Percentiles rank a stretch among this genome's conserved stretches.
phyloP scores from a whole-genome alignment of 1,284 basidiomycete genomes.

The Sporisorium sorghi region DNA sequence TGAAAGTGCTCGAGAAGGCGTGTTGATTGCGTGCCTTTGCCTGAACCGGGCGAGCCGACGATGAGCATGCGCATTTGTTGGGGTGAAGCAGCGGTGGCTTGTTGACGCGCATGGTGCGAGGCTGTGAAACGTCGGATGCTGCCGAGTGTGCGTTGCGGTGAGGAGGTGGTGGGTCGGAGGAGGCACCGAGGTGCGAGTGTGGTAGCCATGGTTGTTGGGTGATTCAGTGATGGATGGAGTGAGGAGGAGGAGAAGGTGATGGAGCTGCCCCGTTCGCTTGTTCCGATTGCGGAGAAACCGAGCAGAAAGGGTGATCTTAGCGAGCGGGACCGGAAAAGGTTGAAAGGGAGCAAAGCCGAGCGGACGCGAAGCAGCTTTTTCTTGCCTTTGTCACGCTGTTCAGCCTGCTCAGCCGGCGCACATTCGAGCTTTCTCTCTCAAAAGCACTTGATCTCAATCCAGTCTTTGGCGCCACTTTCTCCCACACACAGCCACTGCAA shows the following conservation, averaged over 20 bases:
- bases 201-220: conserved; percentile 17
- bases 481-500: too few species aligned
- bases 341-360: too few species aligned
- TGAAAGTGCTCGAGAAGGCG: conserved; percentile 51
- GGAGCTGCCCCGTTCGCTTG: too few species aligned
- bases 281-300: neutral
- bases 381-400: neutral
- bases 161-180: neutral
- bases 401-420: neutral
- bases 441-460: too few species aligned
- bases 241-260: neutral
- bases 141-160: neutral
- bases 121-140: conserved; percentile 17
- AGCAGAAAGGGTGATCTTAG: neutral
- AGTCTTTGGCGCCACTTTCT: too few species aligned
- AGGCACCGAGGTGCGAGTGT: neutral
- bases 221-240: neutral
- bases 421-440: too few species aligned
- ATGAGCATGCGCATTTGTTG: conserved; percentile 63
- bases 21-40: conserved; percentile 65
- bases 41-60: conserved; percentile 65
- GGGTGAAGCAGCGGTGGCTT: neutral
- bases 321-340: too few species aligned
- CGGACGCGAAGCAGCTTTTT: neutral
- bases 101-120: neutral